Evolutionary conservation across 2,329 filamentous ascomycete species (phyloP), one percentile per base, ranked within the genome.

Genomic region (Boeremia exigua): DNA sequence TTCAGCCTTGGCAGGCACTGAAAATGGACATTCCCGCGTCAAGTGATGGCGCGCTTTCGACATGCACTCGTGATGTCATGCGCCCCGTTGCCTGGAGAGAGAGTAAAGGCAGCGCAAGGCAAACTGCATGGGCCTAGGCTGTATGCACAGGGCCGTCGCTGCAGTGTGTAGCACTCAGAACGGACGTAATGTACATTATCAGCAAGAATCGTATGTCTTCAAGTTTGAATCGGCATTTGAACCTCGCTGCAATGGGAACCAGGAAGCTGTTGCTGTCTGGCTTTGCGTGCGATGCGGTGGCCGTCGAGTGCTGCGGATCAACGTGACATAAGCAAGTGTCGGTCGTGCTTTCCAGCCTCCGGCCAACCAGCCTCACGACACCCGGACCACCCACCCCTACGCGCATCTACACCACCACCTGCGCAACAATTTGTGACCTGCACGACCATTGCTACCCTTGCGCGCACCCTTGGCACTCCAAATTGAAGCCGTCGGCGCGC

Each of bases 391-490:
- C 57, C 56, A 56, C 58, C 57, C 57, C 58, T 53, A 56, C 53
- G 47, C 60, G 64, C 66, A 65, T 48, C 50, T 61, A 58, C 52
- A 58, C 61, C 59, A 33, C 55, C 67, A 67, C 67, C 57, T 60
- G 56, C 55, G 51, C 55, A 19, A 54, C 56, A 34, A 43, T 33
- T 53, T 29, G 42, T 45, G 50, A 54, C 61, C 29, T 61, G 59
- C 56, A 56, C 63, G 65, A 56, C 58, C 58, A 68, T 67, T 63
- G 50, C 59, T 58, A 64, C 59, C 47, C 52, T 50, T 55, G 63
- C 58, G 63, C 68, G 57, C 62, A 54, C 48, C 33, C 43, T 57
- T 55, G 59, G 57, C 55, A 48, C 36, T 47, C 53, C 48, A 33
- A 61, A 46, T 52, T 36, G 54, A 52, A 51, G 46, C 46, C 58